These are phyloP conservation scores for Crithidia thermophila DNA, from an alignment of 208 protist genomes.

Conservation along the genomic window DNA sequence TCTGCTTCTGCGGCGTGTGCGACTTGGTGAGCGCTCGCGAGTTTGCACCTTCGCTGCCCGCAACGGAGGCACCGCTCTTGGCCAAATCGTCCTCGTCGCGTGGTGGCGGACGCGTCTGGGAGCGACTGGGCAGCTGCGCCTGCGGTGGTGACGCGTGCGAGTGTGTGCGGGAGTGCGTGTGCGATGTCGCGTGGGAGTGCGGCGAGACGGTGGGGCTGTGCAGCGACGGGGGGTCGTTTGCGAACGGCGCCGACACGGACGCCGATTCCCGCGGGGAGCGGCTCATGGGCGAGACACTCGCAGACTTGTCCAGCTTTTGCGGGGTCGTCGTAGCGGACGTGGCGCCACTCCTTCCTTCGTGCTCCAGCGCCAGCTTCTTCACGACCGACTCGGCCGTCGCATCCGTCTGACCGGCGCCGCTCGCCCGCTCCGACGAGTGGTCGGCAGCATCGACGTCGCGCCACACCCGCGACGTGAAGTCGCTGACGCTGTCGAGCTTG, in stretches of 20 bases:
- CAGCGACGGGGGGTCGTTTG: not conserved
- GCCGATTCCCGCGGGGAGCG: not conserved
- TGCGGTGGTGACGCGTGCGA: not conserved
- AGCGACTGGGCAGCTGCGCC: not conserved
- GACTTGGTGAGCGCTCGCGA: not conserved
- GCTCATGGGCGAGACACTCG: not conserved
- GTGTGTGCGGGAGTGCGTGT: slow-evolving; percentile 1
- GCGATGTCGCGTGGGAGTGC: slow-evolving; percentile 2
- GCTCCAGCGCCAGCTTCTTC: slow-evolving; percentile 13
- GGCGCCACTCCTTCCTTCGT: slow-evolving; percentile 1
- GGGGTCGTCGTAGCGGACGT: not conserved
- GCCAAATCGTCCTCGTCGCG: not conserved
- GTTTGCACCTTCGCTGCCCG: not conserved
- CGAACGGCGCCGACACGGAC: not conserved
- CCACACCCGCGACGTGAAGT: not conserved
- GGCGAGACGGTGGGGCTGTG: slow-evolving; percentile 6
- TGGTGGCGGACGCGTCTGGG: not conserved
- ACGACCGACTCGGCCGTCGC: not conserved
- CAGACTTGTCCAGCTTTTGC: slow-evolving; percentile 3
- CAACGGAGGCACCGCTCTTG: not conserved
- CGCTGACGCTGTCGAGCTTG: not conserved
- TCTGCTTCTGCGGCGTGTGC: slow-evolving; percentile 8
- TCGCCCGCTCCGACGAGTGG: not conserved
- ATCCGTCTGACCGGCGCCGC: not conserved
- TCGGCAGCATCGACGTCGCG: slow-evolving; percentile 3